A percentile compares a stretch with the other conserved stretches of the same genome.
phyloP scores from a whole-genome alignment of 371 early-diverging fungal genomes.

The Lichtheimia ramosa region DNA sequence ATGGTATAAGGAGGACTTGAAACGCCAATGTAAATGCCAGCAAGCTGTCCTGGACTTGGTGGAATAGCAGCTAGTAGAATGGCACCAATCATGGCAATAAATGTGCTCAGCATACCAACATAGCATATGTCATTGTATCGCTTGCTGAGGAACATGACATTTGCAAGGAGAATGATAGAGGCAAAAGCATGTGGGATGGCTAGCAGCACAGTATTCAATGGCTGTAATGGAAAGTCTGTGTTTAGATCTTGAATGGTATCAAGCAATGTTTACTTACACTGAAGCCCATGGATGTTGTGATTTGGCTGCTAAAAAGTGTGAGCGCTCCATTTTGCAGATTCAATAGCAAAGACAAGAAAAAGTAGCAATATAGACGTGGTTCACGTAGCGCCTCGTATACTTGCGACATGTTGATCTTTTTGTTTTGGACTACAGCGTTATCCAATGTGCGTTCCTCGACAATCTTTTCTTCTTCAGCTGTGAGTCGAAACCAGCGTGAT shows the following conservation, averaged over 20 bases:
- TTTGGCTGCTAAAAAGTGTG: constrained; percentile 31
- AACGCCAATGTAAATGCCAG: neutral
- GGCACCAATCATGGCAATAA: constrained; percentile 9
- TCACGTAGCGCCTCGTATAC: constrained; percentile 33
- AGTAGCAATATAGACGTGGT: constrained; percentile 29
- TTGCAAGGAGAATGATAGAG: constrained; percentile 15
- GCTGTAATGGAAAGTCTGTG: neutral
- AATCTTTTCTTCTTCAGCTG: constrained; percentile 33
- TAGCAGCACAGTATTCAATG: constrained; percentile 13
- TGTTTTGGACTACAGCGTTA: constrained; percentile 31
- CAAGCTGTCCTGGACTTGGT: constrained; percentile 1
- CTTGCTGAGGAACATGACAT: constrained; percentile 14
- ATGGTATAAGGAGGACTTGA: constrained; percentile 3
- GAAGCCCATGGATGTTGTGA: constrained; percentile 32
- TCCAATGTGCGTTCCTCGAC: constrained; percentile 33
- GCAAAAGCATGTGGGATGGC: constrained; percentile 22
- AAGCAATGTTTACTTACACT: constrained; percentile 13
- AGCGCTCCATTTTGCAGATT: constrained; percentile 40
- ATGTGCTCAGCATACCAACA: neutral
- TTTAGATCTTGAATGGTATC: neutral
- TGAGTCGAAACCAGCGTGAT: constrained; percentile 23
- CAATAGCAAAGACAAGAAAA: constrained; percentile 24
- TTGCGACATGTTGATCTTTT: constrained; percentile 26
- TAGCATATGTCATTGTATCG: constrained; percentile 1
- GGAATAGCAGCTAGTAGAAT: constrained; percentile 3